Conservation (phyloP, 352 stramenopile genomes). For the Pythium scleroteichum region DNA sequence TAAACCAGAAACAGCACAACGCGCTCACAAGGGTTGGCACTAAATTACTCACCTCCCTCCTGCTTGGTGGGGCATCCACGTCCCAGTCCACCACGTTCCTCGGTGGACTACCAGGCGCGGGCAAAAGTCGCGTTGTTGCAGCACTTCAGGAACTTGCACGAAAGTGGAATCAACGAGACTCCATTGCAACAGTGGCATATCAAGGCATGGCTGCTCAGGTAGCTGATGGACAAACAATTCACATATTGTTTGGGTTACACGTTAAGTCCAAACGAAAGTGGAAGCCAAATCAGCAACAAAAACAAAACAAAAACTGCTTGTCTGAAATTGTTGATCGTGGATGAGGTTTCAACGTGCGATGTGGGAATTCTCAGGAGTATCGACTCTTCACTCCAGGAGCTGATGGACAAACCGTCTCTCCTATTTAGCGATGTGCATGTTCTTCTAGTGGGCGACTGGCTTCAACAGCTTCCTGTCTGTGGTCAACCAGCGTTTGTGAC, state of each 20-base stretch:
- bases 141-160: slow-evolving; percentile 16
- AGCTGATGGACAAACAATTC: slow-evolving; percentile 29
- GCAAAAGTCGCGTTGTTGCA: slow-evolving; percentile 26
- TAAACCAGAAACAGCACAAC: slow-evolving; percentile 7
- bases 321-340: slow-evolving; percentile 22
- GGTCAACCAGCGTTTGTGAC: too few species aligned
- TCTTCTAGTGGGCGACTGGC: too few species aligned
- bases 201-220: slow-evolving; percentile 28
- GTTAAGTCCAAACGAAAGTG: slow-evolving; percentile 8
- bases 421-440: too few species aligned
- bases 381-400: too few species aligned
- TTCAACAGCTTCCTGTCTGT: too few species aligned
- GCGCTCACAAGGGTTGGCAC: neutral
- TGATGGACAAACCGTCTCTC: too few species aligned
- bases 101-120: slow-evolving; percentile 22
- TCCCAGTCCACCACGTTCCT: slow-evolving; percentile 10
- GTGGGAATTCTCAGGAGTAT: too few species aligned
- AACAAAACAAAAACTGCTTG: slow-evolving; percentile 18
- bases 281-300: slow-evolving; percentile 11
- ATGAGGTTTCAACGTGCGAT: too few species aligned
- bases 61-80: neutral
- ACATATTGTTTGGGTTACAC: slow-evolving; percentile 27
- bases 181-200: slow-evolving; percentile 21
- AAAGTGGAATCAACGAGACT: slow-evolving; percentile 13
- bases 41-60: neutral